phyloP scores from a whole-genome alignment of 805 yeast species.

The Nakazawaea peltata region DNA sequence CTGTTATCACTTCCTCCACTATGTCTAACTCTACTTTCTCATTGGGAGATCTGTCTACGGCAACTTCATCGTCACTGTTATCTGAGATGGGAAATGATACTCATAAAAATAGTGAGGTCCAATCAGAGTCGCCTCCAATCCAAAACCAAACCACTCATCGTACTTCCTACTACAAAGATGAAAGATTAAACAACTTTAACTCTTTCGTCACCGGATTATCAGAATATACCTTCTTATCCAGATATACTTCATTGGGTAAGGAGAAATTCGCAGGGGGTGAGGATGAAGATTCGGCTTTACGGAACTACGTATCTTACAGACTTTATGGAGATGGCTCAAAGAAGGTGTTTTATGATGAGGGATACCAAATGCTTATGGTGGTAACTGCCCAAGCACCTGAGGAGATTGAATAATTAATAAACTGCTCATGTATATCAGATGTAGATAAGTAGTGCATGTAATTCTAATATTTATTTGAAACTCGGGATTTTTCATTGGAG shows the following conservation, averaged over 20 bases:
- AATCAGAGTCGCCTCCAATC: background rate
- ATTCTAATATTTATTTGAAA: too few species aligned
- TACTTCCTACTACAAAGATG: slow-evolving; percentile 6
- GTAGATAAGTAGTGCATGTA: too few species aligned
- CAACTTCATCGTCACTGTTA: background rate
- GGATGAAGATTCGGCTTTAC: too few species aligned
- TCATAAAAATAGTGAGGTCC: background rate
- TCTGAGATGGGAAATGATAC: background rate
- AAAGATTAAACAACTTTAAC: slow-evolving; percentile 5
- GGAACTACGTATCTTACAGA: slow-evolving; percentile 5
- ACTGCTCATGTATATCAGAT: too few species aligned
- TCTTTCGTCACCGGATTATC: slow-evolving; percentile 5
- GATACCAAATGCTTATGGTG: slow-evolving; percentile 3
- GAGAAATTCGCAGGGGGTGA: background rate
- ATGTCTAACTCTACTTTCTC: too few species aligned
- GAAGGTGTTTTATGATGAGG: slow-evolving; percentile 6
- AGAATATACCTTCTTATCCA: slow-evolving; percentile 1
- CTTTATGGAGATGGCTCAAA: slow-evolving; percentile 5
- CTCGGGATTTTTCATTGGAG: background rate
- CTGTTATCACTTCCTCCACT: too few species aligned
- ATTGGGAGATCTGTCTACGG: too few species aligned
- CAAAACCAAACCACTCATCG: too few species aligned
- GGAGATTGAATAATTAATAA: too few species aligned
- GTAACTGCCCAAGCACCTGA: slow-evolving; percentile 4
- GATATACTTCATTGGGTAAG: too few species aligned